phyloP scores from a whole-genome alignment of 2,329 filamentous ascomycete species.

The Phialemoniopsis sp. region DNA sequence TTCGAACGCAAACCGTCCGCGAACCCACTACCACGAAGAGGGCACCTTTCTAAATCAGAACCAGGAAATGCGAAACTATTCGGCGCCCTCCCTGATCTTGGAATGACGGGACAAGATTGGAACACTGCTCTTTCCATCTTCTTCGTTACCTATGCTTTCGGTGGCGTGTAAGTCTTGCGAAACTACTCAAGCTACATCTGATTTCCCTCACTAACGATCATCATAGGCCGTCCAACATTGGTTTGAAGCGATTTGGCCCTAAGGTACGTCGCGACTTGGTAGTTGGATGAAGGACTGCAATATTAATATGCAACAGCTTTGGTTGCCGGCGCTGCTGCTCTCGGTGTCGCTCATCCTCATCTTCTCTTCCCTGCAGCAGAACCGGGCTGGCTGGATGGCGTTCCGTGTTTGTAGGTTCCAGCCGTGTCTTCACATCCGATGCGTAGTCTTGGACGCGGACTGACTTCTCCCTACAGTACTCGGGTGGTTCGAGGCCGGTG shows the following conservation, averaged over 20 bases:
- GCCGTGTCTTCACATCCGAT: too few relatives aligned
- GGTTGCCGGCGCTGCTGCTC: not conserved
- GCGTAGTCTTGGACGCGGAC: too few relatives aligned
- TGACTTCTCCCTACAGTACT: not conserved
- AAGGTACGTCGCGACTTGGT: not conserved
- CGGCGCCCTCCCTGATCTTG: not conserved
- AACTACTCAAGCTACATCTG: too few relatives aligned
- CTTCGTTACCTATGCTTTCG: slow-evolving; percentile 1
- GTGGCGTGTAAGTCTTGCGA: slow-evolving; percentile 1
- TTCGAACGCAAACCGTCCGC: too few relatives aligned
- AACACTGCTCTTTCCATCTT: slow-evolving; percentile 2
- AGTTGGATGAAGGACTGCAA: too few relatives aligned
- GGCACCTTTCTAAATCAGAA: not conserved
- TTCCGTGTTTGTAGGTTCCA: not conserved
- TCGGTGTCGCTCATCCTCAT: not conserved
- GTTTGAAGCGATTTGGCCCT: not conserved
- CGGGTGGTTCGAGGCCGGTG: not conserved
- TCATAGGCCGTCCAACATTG: slow-evolving; percentile 1
- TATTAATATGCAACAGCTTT: not conserved
- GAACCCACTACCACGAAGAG: too few relatives aligned
- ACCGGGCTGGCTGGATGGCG: not conserved
- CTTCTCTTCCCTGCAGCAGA: not conserved
- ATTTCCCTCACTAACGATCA: not conserved
- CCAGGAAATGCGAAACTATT: slow-evolving; percentile 2
- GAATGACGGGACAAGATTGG: slow-evolving; percentile 1